Evolutionary conservation across 495 filamentous ascomycete genomes (phyloP).

Genomic region (Cercophora sp.): DNA sequence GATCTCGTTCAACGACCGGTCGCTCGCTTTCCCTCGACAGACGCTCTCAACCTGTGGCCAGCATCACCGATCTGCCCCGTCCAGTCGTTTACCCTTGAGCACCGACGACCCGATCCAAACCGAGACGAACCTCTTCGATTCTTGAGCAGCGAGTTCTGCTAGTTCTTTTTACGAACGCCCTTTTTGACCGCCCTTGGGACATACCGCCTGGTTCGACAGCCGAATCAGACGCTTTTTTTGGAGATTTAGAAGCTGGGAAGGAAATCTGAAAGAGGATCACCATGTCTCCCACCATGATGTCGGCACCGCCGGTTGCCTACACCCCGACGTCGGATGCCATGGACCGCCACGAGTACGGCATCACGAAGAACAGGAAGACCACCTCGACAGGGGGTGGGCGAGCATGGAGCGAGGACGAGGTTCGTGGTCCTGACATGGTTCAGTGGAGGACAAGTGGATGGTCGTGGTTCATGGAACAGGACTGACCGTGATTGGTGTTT

Average conservation of each 20-base stretch:
- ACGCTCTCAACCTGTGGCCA: not conserved
- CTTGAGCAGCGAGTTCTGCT: constrained; percentile 36
- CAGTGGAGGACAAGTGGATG: not conserved
- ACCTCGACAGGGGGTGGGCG: constrained; percentile 67
- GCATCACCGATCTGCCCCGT: not conserved
- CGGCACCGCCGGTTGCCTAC: constrained; percentile 37
- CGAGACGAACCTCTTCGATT: constrained; percentile 32
- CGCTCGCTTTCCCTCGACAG: constrained; percentile 19
- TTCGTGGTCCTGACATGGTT: constrained; percentile 34
- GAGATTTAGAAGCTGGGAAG: not conserved
- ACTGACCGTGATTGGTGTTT: not conserved
- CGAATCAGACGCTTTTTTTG: constrained; percentile 9
- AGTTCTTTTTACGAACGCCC: constrained; percentile 25
- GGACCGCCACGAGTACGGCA: constrained; percentile 50
- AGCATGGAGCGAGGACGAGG: constrained; percentile 77
- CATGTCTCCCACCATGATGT: constrained; percentile 48
- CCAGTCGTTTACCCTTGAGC: not conserved
- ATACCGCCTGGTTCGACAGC: constrained; percentile 28
- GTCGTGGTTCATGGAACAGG: no score
- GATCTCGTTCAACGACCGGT: constrained; percentile 19
- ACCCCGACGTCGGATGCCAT: constrained; percentile 45
- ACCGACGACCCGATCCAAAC: constrained; percentile 13
- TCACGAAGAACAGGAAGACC: constrained; percentile 58
- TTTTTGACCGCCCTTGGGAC: constrained; percentile 25
- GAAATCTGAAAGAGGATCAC: constrained; percentile 19